phyloP scores from a whole-genome alignment of 345 rosid genomes.

The Eucalyptus shirleyi region DNA sequence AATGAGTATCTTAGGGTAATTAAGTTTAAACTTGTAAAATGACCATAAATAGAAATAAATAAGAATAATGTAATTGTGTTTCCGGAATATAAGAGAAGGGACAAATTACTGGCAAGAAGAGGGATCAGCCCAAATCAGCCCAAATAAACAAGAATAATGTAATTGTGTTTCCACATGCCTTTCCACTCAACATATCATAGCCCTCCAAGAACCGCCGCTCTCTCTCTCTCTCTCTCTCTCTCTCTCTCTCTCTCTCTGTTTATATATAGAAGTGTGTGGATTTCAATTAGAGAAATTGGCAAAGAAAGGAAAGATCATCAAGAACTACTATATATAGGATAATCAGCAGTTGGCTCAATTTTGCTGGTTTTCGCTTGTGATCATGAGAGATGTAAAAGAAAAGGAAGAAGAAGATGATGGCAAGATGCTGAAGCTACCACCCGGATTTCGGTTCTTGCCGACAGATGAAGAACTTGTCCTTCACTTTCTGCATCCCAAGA shows the following conservation, averaged over 20 bases:
- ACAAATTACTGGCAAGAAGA: not conserved
- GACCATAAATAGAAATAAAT: not conserved
- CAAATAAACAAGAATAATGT: no score
- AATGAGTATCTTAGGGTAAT: not conserved
- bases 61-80: not conserved
- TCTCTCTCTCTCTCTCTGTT: not conserved
- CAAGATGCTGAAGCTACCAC: constrained; percentile 19
- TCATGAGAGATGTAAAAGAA: not conserved
- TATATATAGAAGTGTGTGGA: not conserved
- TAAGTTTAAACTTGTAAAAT: not conserved
- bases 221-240: not conserved
- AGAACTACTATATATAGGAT: not conserved
- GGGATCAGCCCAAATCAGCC: not conserved
- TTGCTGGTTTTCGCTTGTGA: not conserved
- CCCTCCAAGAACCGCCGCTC: not conserved
- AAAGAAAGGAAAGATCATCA: not conserved
- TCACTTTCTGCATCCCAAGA: constrained; percentile 28
- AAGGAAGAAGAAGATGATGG: not conserved
- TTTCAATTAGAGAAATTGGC: not conserved
- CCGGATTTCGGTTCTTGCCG: constrained; percentile 29
- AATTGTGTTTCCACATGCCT: no score
- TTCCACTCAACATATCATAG: not conserved
- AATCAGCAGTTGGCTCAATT: not conserved
- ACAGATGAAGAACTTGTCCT: constrained; percentile 39
- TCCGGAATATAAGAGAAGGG: not conserved